phyloP scores from a whole-genome alignment of 2,329 filamentous ascomycete species.

The Rutstroemia sp. region DNA sequence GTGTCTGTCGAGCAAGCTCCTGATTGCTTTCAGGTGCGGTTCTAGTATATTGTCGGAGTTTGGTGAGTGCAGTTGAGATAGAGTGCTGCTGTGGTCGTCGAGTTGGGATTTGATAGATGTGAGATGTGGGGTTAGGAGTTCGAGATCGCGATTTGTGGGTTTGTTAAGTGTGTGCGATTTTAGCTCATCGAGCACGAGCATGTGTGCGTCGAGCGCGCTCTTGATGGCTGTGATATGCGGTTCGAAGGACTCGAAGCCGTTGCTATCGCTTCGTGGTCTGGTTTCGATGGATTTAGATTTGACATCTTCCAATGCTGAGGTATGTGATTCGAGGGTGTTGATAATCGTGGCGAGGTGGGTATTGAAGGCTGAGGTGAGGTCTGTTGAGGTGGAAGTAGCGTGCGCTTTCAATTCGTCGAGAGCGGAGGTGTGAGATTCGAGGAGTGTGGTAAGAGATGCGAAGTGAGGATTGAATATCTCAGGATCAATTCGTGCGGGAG shows the following conservation, averaged over 20 bases:
- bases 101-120: not conserved
- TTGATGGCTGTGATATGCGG: conserved; percentile 18
- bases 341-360: not conserved
- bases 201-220: conserved; percentile 16
- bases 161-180: not conserved
- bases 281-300: not conserved
- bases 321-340: conserved; percentile 1
- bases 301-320: conserved; percentile 3
- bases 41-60: not conserved
- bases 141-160: not conserved
- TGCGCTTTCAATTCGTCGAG: conserved; percentile 6
- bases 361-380: not conserved
- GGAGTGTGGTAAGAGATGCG: conserved; percentile 7
- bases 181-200: conserved; percentile 15
- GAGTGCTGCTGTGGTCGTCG: not conserved
- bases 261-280: not conserved
- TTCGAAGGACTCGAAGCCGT: conserved; percentile 12
- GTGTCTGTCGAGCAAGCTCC: conserved; percentile 14
- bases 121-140: not conserved
- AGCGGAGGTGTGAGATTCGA: conserved; percentile 10
- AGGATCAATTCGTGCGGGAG: not conserved
- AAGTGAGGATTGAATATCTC: conserved; percentile 9
- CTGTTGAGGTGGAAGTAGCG: not conserved
- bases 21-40: conserved; percentile 12
- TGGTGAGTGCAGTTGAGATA: not conserved